Conservation (phyloP, 148 eudicot species). For the Vaccinium darrowii region DNA sequence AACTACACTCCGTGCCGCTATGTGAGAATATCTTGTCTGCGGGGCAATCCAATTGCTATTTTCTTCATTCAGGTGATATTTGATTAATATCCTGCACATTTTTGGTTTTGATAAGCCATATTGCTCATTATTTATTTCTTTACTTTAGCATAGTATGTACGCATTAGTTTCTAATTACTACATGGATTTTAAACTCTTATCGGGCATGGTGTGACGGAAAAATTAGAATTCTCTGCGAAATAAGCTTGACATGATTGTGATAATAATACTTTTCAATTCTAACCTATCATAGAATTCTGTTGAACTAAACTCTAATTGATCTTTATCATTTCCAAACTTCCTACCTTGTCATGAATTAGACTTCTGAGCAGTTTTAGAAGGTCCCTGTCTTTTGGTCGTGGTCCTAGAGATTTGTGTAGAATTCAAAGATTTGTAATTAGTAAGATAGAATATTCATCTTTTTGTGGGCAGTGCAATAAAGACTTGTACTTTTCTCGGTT, state of each 20-base stretch:
- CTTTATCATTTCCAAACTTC: neutral
- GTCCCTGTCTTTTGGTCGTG: constrained; percentile 3
- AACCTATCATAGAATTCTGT: neutral
- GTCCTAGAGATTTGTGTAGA: neutral
- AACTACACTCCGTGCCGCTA: constrained; percentile 78
- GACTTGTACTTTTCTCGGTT: neutral
- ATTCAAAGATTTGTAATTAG: neutral
- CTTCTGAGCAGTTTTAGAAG: neutral
- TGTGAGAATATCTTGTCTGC: constrained; percentile 78
- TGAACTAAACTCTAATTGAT: neutral
- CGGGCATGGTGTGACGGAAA: neutral
- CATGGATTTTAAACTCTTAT: neutral
- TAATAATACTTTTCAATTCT: neutral
- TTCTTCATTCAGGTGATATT: constrained; percentile 70
- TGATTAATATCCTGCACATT: constrained; percentile 16
- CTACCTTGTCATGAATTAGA: neutral
- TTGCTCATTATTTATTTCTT: neutral
- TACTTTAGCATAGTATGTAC: neutral
- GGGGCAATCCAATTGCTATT: constrained; percentile 84
- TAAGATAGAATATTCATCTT: neutral
- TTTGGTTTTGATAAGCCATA: neutral
- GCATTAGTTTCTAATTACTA: constrained; percentile 4
- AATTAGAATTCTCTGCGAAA: neutral
- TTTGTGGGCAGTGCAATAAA: neutral
- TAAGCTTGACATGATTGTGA: neutral